Base-by-base conservation (phyloP, 805 yeast genomes). In the Yarrowia keelungensis region DNA sequence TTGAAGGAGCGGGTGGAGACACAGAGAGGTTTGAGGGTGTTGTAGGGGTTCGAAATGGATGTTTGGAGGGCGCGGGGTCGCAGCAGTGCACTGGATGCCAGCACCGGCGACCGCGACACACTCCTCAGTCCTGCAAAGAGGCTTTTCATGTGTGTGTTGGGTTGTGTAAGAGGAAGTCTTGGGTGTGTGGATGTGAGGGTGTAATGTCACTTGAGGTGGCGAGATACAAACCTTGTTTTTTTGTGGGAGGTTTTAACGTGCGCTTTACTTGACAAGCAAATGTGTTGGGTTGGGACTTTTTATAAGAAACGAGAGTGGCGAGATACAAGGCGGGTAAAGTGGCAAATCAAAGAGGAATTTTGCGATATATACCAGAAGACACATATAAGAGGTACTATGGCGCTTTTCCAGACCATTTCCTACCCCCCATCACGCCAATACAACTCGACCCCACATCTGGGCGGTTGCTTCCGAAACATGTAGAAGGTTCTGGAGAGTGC, bases 391-490 rank as follows among this genome's bases (percentile, higher is more conserved):
- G 32, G 32, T 5, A 5, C 32, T 26, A 26, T 26, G 7, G 32
- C 32, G 32, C 32, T 3, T 26, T 26, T 26, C 7, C 32, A 26
- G 32, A 26, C 5, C 32, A 26, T 26, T 26, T 26, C 32, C 32
- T 3, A 3, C 32, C 32, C 32, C 5, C 32, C 32, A 26, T 5
- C 32, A 26, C 32, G 5, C 32, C 32, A 26, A 26, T 26, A 26
- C 32, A 3, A 26, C 32, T 26, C 39, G 4, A 38, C 39, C 39
- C 39, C 39, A 38, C 39, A 38, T 38, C 10, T n/a, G 8, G 59
- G 59, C 32, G 14, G 62, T 58, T 58, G 64, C 64, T 58, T 58
- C 64, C 50, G 64, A 58, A 58, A 32, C 50, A 43, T 32, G 50
- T 58, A 35, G 64, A 58, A 58, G 49, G 64, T 58, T 58, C 64